Evolutionary conservation across 352 stramenopile species (phyloP), one percentile per base, ranked within the genome.

Genomic region (Globisporangium alternatum): DNA sequence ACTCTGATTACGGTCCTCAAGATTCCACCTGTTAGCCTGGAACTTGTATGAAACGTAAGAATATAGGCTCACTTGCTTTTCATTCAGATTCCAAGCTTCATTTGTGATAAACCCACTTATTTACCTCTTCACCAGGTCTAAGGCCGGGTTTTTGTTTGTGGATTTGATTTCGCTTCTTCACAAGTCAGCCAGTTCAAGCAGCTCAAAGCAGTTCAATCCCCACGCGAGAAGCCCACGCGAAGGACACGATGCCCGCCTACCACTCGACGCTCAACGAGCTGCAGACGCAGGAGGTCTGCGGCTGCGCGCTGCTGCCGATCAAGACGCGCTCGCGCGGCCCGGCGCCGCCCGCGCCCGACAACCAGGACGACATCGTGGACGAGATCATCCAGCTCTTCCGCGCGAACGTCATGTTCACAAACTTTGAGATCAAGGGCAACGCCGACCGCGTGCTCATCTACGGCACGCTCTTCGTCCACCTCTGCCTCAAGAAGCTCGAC

Each of bases 371-470:
- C 77, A 95, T 98, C 57, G 86, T 97, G 49, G 93, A 98, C 75
- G 94, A 98, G 76, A 89, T 94, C 44, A 81, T 98, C 62, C 82
- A 90, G 69, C 90, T 96, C 68, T 98, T 97, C 74, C 87, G 94
- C 43, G 91, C 90, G 5, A 98, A 98, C 76, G 88, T 98, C 44
- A 74, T 98, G 25, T 98, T 98, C 70, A 95, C 90, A 43, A 97
- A 97, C 76, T 98, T 95, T 67, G 89, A 96, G 70, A 90, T 98
- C 68, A 91, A 97, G 62, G 91, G 91, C 47, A 80, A 79, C 58
- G 88, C 90, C 45, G 93, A 98, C 76, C 88, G 92, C 56, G 91
- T 96, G 67, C 80, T 98, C 56, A 93, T 98, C 68, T 98, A 98
- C 78, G 86, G 96, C 53, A 98, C 93, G 62, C 81, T 98, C 25